Base-by-base conservation (phyloP, 768 basidiomycete species). In the Agrocybe praecox region DNA sequence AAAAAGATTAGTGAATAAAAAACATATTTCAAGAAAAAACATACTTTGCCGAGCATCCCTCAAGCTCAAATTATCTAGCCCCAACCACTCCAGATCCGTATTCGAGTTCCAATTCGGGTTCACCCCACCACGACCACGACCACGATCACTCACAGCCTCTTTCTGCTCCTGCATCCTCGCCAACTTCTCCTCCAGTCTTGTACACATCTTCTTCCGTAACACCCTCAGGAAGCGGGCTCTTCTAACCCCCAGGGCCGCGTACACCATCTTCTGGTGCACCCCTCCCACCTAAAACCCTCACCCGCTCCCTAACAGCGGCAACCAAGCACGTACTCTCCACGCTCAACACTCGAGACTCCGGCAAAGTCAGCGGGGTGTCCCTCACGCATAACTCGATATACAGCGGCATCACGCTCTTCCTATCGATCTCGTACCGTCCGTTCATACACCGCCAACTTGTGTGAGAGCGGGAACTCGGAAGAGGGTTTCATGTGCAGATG, bases 311-410 rank as follows among this genome's bases (percentile, higher is more conserved):
- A 0, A 82, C 79, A 0, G 69, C 67, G 0, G 79, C 79, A 14
- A 90, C 69, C 24, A 73, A 72, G 6, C 87, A 67, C 0, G 83
- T 71, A 0, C 81, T 81, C 8, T 83, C 79, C 61, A 84, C 67
- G 0, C 86, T 85, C 18, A 93, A 70, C 21, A 68, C 67, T n/a
- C 68, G 66, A 4, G 80, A 83, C 53, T 92, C 92, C 6, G 80
- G 76, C 6, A 84, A 65, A 0, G 76, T 76, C 6, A 89, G 73
- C 0, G 84, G 78, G 0, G 74, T 77, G 1, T 76, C 73, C 9
- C 87, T 79, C 7, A 71, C 69, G 49, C 83, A 84, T 0, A 92
- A 74, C 0, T 77, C 68, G 1, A 79, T 72, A 52, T 88, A 90
- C 0, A 86, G 78, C 0, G 83, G 81, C 11, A 84, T 67, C 3